These are phyloP conservation scores for Agrocybe chaxingu DNA, from an alignment of 768 basidiomycete species.

Conservation along the genomic window DNA sequence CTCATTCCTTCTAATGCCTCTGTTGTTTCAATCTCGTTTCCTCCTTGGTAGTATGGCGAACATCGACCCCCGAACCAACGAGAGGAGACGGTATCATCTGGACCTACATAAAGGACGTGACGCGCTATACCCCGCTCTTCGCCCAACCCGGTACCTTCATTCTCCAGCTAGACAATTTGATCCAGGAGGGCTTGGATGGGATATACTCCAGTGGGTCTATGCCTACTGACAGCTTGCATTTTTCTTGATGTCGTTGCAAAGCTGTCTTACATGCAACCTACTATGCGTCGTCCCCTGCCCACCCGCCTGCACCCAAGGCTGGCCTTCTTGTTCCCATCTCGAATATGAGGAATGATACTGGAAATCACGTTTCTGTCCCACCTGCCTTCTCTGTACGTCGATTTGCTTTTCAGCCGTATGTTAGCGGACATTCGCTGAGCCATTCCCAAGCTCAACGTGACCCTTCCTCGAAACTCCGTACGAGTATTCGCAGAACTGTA, in stretches of 20 bases:
- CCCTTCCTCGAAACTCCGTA: constrained; percentile 66
- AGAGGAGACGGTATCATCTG: constrained; percentile 67
- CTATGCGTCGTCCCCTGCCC: constrained; percentile 52
- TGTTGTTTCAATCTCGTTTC: neutral
- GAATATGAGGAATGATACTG: constrained; percentile 57
- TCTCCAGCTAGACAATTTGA: constrained; percentile 68
- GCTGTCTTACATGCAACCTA: constrained; percentile 72
- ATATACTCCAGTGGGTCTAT: constrained; percentile 59
- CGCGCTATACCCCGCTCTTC: constrained; percentile 70
- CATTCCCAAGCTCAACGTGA: constrained; percentile 59
- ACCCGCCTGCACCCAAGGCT: constrained; percentile 59
- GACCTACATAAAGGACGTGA: constrained; percentile 76
- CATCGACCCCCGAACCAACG: constrained; percentile 77
- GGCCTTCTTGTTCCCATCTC: constrained; percentile 70
- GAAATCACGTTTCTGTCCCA: constrained; percentile 74
- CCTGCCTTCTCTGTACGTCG: constrained; percentile 60
- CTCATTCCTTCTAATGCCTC: neutral
- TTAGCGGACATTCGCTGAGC: neutral
- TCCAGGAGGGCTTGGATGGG: constrained; percentile 56
- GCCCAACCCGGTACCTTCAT: constrained; percentile 65
- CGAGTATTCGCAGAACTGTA: constrained; percentile 67
- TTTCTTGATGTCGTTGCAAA: constrained; percentile 20
- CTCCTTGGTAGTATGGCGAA: constrained; percentile 61
- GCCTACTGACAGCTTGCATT: neutral
- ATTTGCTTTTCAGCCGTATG: neutral